Base-by-base conservation (phyloP, 176 grass and related monocot species). In the Eragrostis nindensis region DNA sequence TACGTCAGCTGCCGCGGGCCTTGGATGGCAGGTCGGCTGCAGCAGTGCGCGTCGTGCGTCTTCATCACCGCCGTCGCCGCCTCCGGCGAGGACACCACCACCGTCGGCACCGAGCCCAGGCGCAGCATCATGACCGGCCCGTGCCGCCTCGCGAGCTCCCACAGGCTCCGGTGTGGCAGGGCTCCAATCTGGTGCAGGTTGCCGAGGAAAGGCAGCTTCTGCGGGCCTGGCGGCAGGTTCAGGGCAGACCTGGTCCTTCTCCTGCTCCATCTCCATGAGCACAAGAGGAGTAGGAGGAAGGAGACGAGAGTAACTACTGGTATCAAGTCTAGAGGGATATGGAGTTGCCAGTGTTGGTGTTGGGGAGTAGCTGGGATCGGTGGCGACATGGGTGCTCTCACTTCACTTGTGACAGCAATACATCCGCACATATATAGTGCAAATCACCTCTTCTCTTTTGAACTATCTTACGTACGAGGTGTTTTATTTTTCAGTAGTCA, bases 121-220 rank as follows among this genome's bases (percentile, higher is more conserved):
- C 70, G 73, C 61, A 90, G 82, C 53, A 65, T 78, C 77, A 90
- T 93, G 16, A 88, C 69, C 48, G 85, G 87, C 11, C 88, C 85
- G 0, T 79, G 84, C 24, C 11, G 36, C 70, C 68, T 15, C 15
- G 86, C 81, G 61, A 92, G 81, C 16, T 68, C 82, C 3, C 62
- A 22, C 8, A 92, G 59, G 38, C 74, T 27, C 40, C 81, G 86
- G 60, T 92, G 90, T 55, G 83, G 86, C 38, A 86, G 45, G 2
- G 68, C 41, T 27, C 83, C 75, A 0, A 92, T 63, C 64, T 92
- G 87, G 83, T 89, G 83, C 25, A 92, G 76, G 62, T 86, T 89
- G 19, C 86, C 86, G 25, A 92, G 27, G 41, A 89, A 10, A 0
- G 83, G 90, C 38, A 86, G 8, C n/a, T 47, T 42, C 38, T 9